A percentile compares a stretch with the other conserved stretches of the same genome.
Conservation (phyloP, 768 basidiomycete genomes). For the Leucogyrophana mollusca region DNA sequence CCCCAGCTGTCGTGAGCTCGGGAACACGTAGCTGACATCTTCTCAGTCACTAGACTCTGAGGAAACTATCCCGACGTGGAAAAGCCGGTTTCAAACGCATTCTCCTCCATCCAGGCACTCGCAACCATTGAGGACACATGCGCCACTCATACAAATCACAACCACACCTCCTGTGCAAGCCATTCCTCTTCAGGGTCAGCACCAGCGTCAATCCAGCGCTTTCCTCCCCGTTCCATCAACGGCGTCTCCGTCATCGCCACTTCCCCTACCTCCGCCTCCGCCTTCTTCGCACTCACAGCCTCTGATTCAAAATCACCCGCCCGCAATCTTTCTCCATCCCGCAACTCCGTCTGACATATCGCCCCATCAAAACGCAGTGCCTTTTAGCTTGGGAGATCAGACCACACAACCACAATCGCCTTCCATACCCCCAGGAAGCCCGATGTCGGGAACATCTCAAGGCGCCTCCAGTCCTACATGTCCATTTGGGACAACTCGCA, state of each 20-base stretch:
- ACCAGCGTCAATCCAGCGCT: slow-evolving; percentile 15
- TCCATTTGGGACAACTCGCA: slow-evolving; percentile 21
- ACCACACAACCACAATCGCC: slow-evolving; percentile 2
- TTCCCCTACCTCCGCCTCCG: slow-evolving; percentile 10
- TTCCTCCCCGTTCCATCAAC: slow-evolving; percentile 24
- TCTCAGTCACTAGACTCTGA: slow-evolving; percentile 1
- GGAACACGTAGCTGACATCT: not conserved
- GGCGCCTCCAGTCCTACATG: slow-evolving; percentile 5
- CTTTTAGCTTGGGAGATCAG: not conserved
- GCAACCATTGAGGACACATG: slow-evolving; percentile 13
- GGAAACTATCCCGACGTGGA: not conserved
- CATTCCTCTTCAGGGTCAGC: not conserved
- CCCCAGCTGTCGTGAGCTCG: too few species aligned
- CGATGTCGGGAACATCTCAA: slow-evolving; percentile 13
- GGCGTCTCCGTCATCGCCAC: slow-evolving; percentile 10
- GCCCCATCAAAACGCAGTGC: slow-evolving; percentile 11
- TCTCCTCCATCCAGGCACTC: slow-evolving; percentile 11
- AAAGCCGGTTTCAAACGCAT: slow-evolving; percentile 14
- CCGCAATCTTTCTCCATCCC: slow-evolving; percentile 28
- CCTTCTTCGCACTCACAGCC: slow-evolving; percentile 7
- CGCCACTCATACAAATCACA: slow-evolving; percentile 25
- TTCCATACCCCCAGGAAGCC: slow-evolving; percentile 12
- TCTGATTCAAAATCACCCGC: slow-evolving; percentile 13
- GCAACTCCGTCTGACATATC: slow-evolving; percentile 22
- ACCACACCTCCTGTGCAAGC: slow-evolving; percentile 11